Evolutionary conservation across 192 early-diverging fungal species (phyloP).

Genomic region (Coemansia asiatica): DNA sequence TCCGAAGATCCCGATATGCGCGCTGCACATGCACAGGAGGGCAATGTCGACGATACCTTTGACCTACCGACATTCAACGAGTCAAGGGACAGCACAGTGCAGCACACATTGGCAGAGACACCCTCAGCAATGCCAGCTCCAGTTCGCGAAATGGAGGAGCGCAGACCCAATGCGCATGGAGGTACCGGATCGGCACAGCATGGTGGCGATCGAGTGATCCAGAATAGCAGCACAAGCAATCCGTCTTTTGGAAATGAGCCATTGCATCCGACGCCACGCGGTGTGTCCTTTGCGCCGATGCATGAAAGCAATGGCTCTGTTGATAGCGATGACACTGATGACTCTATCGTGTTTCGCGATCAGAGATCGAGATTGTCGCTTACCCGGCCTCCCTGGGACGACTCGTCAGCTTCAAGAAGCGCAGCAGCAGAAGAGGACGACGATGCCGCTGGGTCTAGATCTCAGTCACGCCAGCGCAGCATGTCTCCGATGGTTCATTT

Average conservation of each 20-base stretch:
- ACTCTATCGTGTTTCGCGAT: constrained; percentile 11
- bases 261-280: neutral
- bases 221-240: no score
- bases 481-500: constrained; percentile 10
- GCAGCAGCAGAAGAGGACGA: neutral
- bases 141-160: constrained; percentile 11
- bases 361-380: neutral
- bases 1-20: no score
- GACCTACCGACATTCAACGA: constrained; percentile 30
- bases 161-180: neutral
- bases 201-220: no score
- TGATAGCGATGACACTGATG: constrained; percentile 5
- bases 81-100: constrained; percentile 13
- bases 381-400: constrained; percentile 11
- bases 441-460: neutral
- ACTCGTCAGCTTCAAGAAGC: neutral
- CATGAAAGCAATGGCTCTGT: neutral
- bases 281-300: constrained; percentile 5
- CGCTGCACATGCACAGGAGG: neutral
- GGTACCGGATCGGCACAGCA: neutral
- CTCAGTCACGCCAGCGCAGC: neutral
- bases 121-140: constrained; percentile 1
- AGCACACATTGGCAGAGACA: neutral
- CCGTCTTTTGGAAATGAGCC: neutral
- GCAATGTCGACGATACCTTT: constrained; percentile 21